Base-by-base conservation (phyloP, 441 rosid genomes). In the Croton laevigatus region DNA sequence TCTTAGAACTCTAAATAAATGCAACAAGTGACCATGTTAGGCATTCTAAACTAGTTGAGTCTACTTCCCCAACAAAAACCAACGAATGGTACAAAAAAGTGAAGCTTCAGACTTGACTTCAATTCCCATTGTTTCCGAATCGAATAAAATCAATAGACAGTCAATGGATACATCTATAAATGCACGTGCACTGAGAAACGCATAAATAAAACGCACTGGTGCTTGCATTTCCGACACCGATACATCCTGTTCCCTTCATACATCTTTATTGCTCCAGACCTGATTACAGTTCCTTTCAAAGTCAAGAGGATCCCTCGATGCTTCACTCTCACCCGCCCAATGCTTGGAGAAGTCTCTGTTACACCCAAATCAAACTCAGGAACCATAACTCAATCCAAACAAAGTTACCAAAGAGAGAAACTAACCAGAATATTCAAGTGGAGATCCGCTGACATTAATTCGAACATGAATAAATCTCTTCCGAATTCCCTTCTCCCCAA, bases 181-280 rank as follows among this genome's bases (percentile, higher is more conserved):
- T 34, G 36, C 20, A 12, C 44, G 22, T 19, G 8, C n/a, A 23
- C 12, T 1, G 12, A 34, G 27, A 13, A 55, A 27, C 60, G 3
- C 53, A 36, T 1, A 62, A 40, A 60, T 40, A 46, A 71, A 74
- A 78, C 85, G 19, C 63, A 93, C 98, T 76, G 81, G 70, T 82
- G 86, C 77, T 89, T 89, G 87, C 98, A 95, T 85, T 85, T 95
- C 60, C 85, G 83, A 74, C 99, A 95, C 58, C 79, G 84, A 69
- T 82, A 95, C 84, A 87, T 85, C 86, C 97, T 83, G 80, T 85
- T 90, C 63, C 98, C 99, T 75, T 95, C 99, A 54, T 86, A 93
- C 99, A 93, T 92, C 85, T 91, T 95, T 62, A 84, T 82, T 65
- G 93, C 88, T 61, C 96, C 99, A 2, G 97, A 92, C 55, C 98